Base-by-base conservation (phyloP, 768 basidiomycete genomes). In the Trametopsis cervina region DNA sequence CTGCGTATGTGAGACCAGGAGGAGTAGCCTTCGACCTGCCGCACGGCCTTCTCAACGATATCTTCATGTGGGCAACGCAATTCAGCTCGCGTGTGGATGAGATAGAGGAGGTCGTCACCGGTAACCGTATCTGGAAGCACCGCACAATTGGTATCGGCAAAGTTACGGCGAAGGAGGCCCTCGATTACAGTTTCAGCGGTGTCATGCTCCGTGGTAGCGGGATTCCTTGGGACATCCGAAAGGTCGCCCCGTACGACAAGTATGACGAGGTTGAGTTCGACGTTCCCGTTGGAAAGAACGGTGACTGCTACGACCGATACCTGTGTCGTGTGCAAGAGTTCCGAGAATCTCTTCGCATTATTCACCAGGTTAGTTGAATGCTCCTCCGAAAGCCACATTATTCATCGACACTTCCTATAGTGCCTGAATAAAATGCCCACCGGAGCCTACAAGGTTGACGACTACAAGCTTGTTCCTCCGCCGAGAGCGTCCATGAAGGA, bases 401-500 rank as follows among this genome's bases (percentile, higher is more conserved):
- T n/a, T n/a, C n/a, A n/a, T n/a, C n/a, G n/a, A n/a, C n/a, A n/a
- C n/a, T n/a, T n/a, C n/a, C 42, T 38, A 4, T 67, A 96, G 80
- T 96, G 93, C 64, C 67, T 99, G 56, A 96, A 98, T 75, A 98
- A 96, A 71, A 99, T 99, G 72, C 88, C 95, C 0, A 73, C 82
- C 11, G 96, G 96, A 27, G 90, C 78, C 23, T 66, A 94, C 70
- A 97, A 93, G 69, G 81, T 97, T 22, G 95, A 99, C 62, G 95
- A 98, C 70, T 88, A 96, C 71, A 99, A 99, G 70, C 81, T 98
- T 50, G 89, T 89, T 0, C 92, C 96, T 20, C 95, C 95, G 23
- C 93, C 95, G 12, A 84, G 95, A 49, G 94, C 95, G 0, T 84
- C 85, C 47, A 99, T 99, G 96, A 99, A 99, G 70, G 96, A 99